Conservation (phyloP, 108 stramenopile genomes). For the Phaeodactylum tricornutum region DNA sequence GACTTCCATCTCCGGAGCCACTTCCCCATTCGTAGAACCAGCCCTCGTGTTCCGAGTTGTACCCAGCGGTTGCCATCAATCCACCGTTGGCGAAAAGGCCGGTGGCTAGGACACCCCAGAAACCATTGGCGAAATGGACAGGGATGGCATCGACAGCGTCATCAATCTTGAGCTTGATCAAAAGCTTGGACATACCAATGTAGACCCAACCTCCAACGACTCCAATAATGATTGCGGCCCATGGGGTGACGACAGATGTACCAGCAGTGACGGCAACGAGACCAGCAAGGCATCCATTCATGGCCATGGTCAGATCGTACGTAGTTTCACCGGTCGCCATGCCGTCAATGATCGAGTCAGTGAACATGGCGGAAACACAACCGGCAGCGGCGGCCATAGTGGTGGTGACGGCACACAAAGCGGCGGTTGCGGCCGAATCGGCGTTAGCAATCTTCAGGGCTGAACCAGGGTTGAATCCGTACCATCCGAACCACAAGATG, state of each 20-base stretch:
- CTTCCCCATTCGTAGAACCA: constrained; percentile 53
- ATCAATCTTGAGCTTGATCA: constrained; percentile 77
- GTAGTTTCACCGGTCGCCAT: constrained; percentile 45
- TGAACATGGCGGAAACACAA: constrained; percentile 66
- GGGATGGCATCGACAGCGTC: constrained; percentile 89
- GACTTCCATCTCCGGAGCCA: constrained; percentile 48
- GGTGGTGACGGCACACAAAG: constrained; percentile 82
- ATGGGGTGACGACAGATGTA: constrained; percentile 68
- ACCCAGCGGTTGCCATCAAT: constrained; percentile 34
- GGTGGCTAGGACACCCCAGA: constrained; percentile 71
- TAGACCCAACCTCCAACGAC: constrained; percentile 68
- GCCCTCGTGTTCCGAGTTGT: constrained; percentile 21
- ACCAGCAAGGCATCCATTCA: constrained; percentile 80
- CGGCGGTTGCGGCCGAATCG: constrained; percentile 40
- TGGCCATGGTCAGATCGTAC: constrained; percentile 70
- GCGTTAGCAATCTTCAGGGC: constrained; percentile 53
- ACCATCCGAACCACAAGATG: constrained; percentile 77
- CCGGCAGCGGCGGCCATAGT: constrained; percentile 77
- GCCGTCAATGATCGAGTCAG: constrained; percentile 43
- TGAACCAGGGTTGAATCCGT: constrained; percentile 88
- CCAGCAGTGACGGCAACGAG: constrained; percentile 90
- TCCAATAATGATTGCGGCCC: constrained; percentile 57
- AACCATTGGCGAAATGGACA: constrained; percentile 78
- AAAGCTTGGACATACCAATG: constrained; percentile 39
- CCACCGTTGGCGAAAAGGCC: constrained; percentile 51